Evolutionary conservation across 257 asterid species (phyloP).

Genomic region (Solanum pimpinellifolium): DNA sequence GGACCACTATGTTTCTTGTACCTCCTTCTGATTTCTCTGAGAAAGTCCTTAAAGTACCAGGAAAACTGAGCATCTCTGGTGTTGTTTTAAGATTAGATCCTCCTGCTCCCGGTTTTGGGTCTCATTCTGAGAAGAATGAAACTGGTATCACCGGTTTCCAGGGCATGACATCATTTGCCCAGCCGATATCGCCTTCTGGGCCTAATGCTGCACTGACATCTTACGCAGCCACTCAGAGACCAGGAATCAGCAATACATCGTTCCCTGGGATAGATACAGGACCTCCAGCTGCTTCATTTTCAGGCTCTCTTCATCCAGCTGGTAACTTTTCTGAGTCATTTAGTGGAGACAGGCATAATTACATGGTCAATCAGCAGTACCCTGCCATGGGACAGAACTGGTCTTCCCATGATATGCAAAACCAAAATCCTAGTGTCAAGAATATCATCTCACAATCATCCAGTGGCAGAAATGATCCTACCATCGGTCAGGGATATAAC

Average conservation of each 20-base stretch:
- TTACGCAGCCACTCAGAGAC: constrained; percentile 16
- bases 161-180: constrained; percentile 19
- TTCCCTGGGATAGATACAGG: constrained; percentile 14
- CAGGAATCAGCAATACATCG: constrained; percentile 3
- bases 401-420: constrained; percentile 36
- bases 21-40: constrained; percentile 97
- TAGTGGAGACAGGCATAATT: constrained; percentile 24
- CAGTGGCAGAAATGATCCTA: constrained; percentile 8
- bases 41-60: constrained; percentile 82
- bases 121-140: constrained; percentile 32
- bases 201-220: constrained; percentile 32
- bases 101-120: constrained; percentile 30
- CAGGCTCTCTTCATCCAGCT: constrained; percentile 8
- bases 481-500: constrained; percentile 18
- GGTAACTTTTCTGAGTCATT: constrained; percentile 8
- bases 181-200: constrained; percentile 43
- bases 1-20: constrained; percentile 73
- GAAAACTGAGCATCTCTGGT: constrained; percentile 81
- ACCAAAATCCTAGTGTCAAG: constrained; percentile 9
- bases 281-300: constrained; percentile 11
- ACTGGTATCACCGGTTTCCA: constrained; percentile 19
- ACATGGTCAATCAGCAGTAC: constrained; percentile 26
- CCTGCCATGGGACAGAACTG: constrained; percentile 27
- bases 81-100: constrained; percentile 62
- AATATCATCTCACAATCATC: constrained; percentile 16